Evolutionary conservation across 345 rosid genomes (phyloP), one percentile per base, ranked within the genome.

Genomic region (Raphanus raphanistrum): DNA sequence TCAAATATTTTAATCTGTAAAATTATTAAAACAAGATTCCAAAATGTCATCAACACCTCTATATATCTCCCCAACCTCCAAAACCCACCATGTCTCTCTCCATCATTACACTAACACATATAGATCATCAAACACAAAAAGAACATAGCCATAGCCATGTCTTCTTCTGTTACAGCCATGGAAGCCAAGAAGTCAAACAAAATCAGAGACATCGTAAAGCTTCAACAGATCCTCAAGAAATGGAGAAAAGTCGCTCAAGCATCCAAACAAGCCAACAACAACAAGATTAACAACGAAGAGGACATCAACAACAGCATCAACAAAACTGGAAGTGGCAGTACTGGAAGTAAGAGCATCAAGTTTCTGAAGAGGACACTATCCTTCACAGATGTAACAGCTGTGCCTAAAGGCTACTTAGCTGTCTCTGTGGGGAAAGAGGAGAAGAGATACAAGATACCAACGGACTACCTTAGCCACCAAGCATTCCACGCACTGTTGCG

Each of bases 131-230:
- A 21, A 55, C 79, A 57, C 17, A 32, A 65, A 50, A 52, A 74
- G 29, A 43, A 62, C 69, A 35, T 3, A 57, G 33, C 45, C 69
- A 35, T 3, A 57, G 33, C 45, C 75, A 63, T 63, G 64, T 78
- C 64, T 16, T 36, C 33, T 65, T 43, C 59, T 65, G 35, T 66
- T 57, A 31, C 38, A 17, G 1, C 68, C 26, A 88, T 93, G 97
- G 97, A 91, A 66, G 75, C 86, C 80, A 89, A 83, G 82, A 91
- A 88, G 85, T 85, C 95, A 60, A 91, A 91, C 92, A 93, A 90
- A 82, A 93, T 93, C 76, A 91, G 90, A 57, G 96, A 93, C 12
- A 88, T 93, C 41, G 98, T 93, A 38, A 89, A 94, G 84, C 97
- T 91, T 82, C 98, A 85, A 66, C 96, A 85, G 75, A 87, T 93